phyloP scores from a whole-genome alignment of 2,329 filamentous ascomycete genomes.

The Sporothrix brasiliensis region DNA sequence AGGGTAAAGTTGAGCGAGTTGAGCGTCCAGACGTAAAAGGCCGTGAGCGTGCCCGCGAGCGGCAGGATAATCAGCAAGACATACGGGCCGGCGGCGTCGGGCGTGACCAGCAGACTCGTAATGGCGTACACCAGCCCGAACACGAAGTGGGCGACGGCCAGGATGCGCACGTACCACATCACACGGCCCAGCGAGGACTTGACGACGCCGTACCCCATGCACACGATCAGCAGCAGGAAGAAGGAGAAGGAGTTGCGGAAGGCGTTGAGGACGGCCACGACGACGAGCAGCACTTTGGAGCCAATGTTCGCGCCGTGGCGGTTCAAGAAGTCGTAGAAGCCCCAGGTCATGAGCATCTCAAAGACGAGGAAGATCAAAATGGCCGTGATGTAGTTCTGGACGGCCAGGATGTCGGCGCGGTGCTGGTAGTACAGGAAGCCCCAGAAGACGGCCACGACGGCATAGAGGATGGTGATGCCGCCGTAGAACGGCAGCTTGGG shows the following conservation, averaged over 20 bases:
- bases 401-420: slow-evolving; percentile 88
- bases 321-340: slow-evolving; percentile 97
- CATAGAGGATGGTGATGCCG: slow-evolving; percentile 89
- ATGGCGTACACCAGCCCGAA: slow-evolving; percentile 94
- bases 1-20: slow-evolving; percentile 94
- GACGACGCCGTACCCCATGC: slow-evolving; percentile 98
- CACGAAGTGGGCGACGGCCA: slow-evolving; percentile 89
- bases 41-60: slow-evolving; percentile 86
- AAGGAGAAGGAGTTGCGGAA: slow-evolving; percentile 97
- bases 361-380: slow-evolving; percentile 92
- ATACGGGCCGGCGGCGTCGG: slow-evolving; percentile 82
- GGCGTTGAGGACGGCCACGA: slow-evolving; percentile 92
- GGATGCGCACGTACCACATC: slow-evolving; percentile 90
- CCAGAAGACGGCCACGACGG: slow-evolving; percentile 85
- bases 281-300: slow-evolving; percentile 81
- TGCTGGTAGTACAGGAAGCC: slow-evolving; percentile 95
- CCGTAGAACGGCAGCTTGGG: slow-evolving; percentile 97
- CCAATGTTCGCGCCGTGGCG: slow-evolving; percentile 80
- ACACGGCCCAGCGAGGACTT: slow-evolving; percentile 88
- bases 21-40: slow-evolving; percentile 98
- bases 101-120: slow-evolving; percentile 83
- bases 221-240: slow-evolving; percentile 95
- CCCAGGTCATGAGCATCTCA: slow-evolving; percentile 98
- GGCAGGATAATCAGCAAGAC: slow-evolving; percentile 93
- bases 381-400: slow-evolving; percentile 98